A percentile compares a stretch with the other conserved stretches of the same genome.
Conservation (phyloP, 176 grass and related monocot genomes). For the Eleusine indica region DNA sequence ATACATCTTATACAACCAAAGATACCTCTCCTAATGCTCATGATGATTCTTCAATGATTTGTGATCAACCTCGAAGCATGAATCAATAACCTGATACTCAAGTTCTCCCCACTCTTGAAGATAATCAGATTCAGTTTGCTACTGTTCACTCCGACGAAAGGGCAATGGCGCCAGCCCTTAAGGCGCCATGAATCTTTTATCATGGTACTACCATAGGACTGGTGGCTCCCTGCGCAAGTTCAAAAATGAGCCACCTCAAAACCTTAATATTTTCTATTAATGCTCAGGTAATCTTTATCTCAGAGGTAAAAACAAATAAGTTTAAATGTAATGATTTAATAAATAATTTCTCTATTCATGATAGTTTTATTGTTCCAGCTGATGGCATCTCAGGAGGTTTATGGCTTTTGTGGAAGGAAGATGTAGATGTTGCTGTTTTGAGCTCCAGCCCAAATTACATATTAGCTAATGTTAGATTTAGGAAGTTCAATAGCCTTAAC, state of each 20-base stretch:
- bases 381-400: not conserved
- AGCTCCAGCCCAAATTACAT: not conserved
- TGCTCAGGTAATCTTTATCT: not conserved
- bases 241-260: not conserved
- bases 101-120: too few species aligned
- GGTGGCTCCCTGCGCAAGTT: not conserved
- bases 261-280: accelerated
- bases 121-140: too few species aligned
- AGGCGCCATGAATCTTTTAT: not conserved
- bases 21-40: too few species aligned
- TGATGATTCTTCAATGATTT: too few species aligned
- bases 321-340: not conserved
- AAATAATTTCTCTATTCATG: not conserved
- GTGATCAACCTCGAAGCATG: too few species aligned
- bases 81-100: too few species aligned
- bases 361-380: not conserved
- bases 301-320: not conserved
- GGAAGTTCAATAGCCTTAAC: not conserved
- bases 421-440: not conserved
- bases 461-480: not conserved
- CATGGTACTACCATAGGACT: too few species aligned
- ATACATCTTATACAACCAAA: too few species aligned
- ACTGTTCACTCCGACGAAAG: too few species aligned
- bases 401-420: not conserved
- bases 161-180: not conserved